Conservation (phyloP, 2,329 filamentous ascomycete genomes). For the Ascosphaera apis region DNA sequence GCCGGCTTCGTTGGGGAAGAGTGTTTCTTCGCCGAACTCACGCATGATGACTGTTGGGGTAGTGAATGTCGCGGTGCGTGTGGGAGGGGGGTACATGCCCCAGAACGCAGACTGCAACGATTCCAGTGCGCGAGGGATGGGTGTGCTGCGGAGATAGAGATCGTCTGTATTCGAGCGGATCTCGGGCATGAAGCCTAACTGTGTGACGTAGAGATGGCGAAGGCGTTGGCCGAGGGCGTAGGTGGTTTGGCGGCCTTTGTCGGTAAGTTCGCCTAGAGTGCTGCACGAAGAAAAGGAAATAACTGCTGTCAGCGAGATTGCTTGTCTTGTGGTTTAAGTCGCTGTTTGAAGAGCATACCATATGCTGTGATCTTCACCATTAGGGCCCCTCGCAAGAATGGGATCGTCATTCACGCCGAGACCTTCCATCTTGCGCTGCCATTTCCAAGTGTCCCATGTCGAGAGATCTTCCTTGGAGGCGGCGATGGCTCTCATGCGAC, state of each 20-base stretch:
- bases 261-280: slow-evolving; percentile 44
- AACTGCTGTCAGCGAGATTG: neutral
- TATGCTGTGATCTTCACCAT: slow-evolving; percentile 50
- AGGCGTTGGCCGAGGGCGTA: slow-evolving; percentile 44
- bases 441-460: slow-evolving; percentile 35
- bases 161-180: slow-evolving; percentile 31
- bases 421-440: slow-evolving; percentile 55
- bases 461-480: slow-evolving; percentile 29
- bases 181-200: slow-evolving; percentile 45
- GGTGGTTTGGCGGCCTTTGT: slow-evolving; percentile 50
- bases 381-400: slow-evolving; percentile 41
- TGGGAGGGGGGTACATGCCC: slow-evolving; percentile 44
- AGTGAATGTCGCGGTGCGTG: slow-evolving; percentile 29
- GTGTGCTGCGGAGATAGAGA: slow-evolving; percentile 52
- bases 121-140: slow-evolving; percentile 52
- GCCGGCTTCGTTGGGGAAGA: slow-evolving; percentile 55
- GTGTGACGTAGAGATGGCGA: slow-evolving; percentile 50
- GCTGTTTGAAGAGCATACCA: slow-evolving; percentile 38
- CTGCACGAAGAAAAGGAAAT: slow-evolving; percentile 9
- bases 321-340: neutral
- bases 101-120: slow-evolving; percentile 53
- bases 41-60: slow-evolving; percentile 43
- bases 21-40: slow-evolving; percentile 45
- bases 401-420: slow-evolving; percentile 52
- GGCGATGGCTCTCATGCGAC: slow-evolving; percentile 42